Percentiles rank a stretch among this genome's conserved stretches.
phyloP scores from a whole-genome alignment of 179 eudicot species.

The Silene coronaria region DNA sequence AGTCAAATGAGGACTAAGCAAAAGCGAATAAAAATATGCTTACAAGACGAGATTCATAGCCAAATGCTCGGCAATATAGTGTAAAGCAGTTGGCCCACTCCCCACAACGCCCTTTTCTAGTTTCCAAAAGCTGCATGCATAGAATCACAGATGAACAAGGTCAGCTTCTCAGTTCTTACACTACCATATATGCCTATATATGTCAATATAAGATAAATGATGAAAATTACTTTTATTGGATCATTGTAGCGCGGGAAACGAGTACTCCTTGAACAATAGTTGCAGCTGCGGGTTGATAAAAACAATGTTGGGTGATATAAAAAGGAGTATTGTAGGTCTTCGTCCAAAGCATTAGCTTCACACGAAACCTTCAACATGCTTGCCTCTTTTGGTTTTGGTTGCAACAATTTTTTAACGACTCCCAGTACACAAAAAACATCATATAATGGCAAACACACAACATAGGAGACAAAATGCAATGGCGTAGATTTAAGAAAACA shows the following conservation, averaged over 20 bases:
- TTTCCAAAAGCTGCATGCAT: constrained; percentile 76
- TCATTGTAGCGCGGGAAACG: constrained; percentile 96
- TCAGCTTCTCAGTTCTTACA: constrained; percentile 19
- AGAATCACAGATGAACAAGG: constrained; percentile 14
- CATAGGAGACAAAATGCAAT: background rate
- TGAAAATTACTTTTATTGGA: constrained; percentile 60
- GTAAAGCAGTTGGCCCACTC: constrained; percentile 99
- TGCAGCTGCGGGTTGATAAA: constrained; percentile 55
- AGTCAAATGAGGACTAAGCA: constrained; percentile 6
- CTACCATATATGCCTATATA: background rate
- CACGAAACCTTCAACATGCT: background rate
- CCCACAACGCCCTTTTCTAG: constrained; percentile 95
- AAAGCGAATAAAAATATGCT: constrained; percentile 26
- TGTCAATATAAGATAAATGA: background rate
- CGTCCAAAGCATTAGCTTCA: constrained; percentile 3
- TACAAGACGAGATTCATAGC: constrained; percentile 86
- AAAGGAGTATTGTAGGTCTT: background rate
- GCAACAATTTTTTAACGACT: background rate
- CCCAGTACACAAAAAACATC: background rate
- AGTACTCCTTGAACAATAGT: constrained; percentile 54
- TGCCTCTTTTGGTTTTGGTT: background rate
- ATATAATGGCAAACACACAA: background rate
- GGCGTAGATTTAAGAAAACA: background rate
- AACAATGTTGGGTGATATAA: constrained; percentile 11
- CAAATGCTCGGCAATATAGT: constrained; percentile 85